Evolutionary conservation across 2,329 filamentous ascomycete species (phyloP).

Genomic region (Zelopaecilomyces penicillatus): DNA sequence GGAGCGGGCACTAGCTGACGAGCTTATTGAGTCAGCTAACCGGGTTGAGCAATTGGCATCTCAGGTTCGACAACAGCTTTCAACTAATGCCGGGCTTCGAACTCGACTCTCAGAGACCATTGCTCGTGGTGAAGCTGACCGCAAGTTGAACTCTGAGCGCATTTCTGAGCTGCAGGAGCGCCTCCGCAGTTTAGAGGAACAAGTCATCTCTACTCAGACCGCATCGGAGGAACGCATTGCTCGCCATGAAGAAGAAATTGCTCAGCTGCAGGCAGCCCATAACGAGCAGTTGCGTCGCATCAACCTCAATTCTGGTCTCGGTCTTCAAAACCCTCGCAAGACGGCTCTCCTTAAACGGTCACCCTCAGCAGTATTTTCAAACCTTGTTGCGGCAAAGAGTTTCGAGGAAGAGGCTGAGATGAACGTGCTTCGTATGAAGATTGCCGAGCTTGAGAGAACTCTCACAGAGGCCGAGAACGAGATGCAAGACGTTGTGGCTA

Average conservation of each 20-base stretch:
- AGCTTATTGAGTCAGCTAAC: slow-evolving; percentile 64
- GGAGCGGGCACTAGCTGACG: slow-evolving; percentile 56
- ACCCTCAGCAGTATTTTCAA: slow-evolving; percentile 25
- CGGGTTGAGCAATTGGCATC: slow-evolving; percentile 72
- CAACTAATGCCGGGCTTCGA: slow-evolving; percentile 68
- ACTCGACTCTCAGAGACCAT: slow-evolving; percentile 72
- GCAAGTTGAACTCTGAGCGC: slow-evolving; percentile 68
- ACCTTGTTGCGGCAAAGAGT: slow-evolving; percentile 51
- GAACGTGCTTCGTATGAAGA: slow-evolving; percentile 65
- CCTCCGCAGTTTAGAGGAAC: slow-evolving; percentile 75
- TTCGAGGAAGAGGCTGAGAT: slow-evolving; percentile 68
- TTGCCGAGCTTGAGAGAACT: slow-evolving; percentile 78
- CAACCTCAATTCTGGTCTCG: slow-evolving; percentile 49
- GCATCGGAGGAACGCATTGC: slow-evolving; percentile 76
- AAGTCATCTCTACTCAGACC: slow-evolving; percentile 73
- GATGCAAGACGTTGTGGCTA: slow-evolving; percentile 72
- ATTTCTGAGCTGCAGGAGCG: slow-evolving; percentile 78
- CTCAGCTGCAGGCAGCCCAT: slow-evolving; percentile 66
- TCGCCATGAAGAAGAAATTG: slow-evolving; percentile 79
- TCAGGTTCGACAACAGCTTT: slow-evolving; percentile 72
- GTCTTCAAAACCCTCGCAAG: slow-evolving; percentile 22
- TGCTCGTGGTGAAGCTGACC: slow-evolving; percentile 72
- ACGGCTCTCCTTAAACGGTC: slow-evolving; percentile 28
- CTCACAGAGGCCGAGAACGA: slow-evolving; percentile 52
- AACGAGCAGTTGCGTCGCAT: slow-evolving; percentile 69